A percentile compares a stretch with the other conserved stretches of the same genome.
These are phyloP conservation scores for Paramecium sexaurelia DNA, from an alignment of 73 alveolate species.

Conservation along the genomic window DNA sequence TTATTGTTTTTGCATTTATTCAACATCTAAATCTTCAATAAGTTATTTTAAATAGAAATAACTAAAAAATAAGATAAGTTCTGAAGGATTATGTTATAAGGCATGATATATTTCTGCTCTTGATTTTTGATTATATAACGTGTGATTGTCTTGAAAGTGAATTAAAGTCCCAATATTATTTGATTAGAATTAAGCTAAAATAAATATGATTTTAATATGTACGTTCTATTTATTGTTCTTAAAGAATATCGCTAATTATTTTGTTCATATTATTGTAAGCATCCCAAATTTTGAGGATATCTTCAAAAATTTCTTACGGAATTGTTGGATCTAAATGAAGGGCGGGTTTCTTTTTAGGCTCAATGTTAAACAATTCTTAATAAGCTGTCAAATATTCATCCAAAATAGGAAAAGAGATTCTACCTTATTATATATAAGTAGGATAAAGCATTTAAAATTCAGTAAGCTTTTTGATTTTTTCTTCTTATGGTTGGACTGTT, in stretches of 20 bases:
- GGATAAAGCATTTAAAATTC: constrained; percentile 15
- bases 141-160: constrained; percentile 2
- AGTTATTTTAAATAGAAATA: constrained; percentile 30
- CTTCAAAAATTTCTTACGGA: not conserved
- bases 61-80: not conserved
- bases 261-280: constrained; percentile 23
- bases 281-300: not conserved
- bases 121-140: not conserved
- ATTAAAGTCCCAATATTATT: not conserved
- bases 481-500: not conserved
- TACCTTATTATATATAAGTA: not conserved
- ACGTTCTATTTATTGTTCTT: not conserved
- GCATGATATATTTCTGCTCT: not conserved
- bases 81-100: not conserved
- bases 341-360: not conserved
- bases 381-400: constrained; percentile 40
- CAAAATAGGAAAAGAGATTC: not conserved
- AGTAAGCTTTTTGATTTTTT: not conserved
- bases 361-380: not conserved
- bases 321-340: not conserved
- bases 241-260: constrained; percentile 3
- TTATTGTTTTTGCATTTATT: constrained; percentile 12
- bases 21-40: constrained; percentile 18
- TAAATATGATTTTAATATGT: not conserved
- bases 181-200: not conserved